phyloP scores from a whole-genome alignment of 495 filamentous ascomycete genomes.

The Aspergillus nanangensis region DNA sequence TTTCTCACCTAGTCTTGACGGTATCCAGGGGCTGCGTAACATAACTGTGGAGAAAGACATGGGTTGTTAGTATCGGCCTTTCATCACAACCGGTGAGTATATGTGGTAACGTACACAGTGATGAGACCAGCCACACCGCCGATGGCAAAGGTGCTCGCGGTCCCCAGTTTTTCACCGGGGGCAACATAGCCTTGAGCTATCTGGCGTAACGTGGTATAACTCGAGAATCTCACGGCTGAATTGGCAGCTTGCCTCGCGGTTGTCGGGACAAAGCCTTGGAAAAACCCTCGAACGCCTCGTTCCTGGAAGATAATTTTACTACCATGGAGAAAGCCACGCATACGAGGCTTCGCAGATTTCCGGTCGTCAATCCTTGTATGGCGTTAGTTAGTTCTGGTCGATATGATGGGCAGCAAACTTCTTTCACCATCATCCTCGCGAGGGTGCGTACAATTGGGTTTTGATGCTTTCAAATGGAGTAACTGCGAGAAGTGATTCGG shows the following conservation, averaged over 20 bases:
- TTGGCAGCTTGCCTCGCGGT: constrained; percentile 94
- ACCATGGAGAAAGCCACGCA: constrained; percentile 91
- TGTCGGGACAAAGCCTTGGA: constrained; percentile 94
- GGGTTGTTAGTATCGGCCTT: too few relatives aligned
- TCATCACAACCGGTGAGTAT: too few relatives aligned
- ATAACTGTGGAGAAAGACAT: constrained; percentile 33
- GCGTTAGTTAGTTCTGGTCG: not conserved
- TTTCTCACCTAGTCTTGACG: constrained; percentile 74
- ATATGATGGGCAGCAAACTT: too few relatives aligned
- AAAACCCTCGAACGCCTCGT: constrained; percentile 84
- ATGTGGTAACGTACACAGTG: constrained; percentile 85
- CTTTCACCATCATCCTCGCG: too few relatives aligned
- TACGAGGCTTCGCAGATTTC: constrained; percentile 78
- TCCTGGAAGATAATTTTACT: constrained; percentile 82
- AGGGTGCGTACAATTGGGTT: constrained; percentile 64
- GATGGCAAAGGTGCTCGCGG: constrained; percentile 84
- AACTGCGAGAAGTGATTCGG: constrained; percentile 87
- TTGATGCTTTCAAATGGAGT: constrained; percentile 98
- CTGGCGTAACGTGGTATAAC: constrained; percentile 87
- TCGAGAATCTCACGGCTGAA: constrained; percentile 81
- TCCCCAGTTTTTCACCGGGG: constrained; percentile 90
- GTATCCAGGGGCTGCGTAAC: constrained; percentile 89
- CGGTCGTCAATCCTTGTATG: constrained; percentile 76
- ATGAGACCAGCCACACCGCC: constrained; percentile 87
- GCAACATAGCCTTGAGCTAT: constrained; percentile 87